These are phyloP conservation scores for Cystofilobasidium macerans DNA, from an alignment of 768 basidiomycete species.

Conservation along the genomic window DNA sequence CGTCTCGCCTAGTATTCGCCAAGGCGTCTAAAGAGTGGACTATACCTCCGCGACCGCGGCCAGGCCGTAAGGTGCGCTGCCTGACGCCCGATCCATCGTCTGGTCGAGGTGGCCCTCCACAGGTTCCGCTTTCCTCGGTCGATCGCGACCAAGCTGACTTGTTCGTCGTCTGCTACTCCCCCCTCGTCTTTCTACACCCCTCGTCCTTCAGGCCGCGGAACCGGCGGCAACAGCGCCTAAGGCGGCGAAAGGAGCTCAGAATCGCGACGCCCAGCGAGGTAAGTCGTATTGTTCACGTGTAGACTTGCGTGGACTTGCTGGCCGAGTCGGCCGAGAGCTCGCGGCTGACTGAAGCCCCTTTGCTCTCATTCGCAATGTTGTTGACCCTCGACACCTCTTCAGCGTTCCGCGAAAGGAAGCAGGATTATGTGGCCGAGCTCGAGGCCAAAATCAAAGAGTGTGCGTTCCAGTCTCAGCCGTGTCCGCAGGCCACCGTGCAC, in stretches of 20 bases:
- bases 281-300: not conserved
- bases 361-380: too few relatives aligned
- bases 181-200: not conserved
- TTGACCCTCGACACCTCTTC: not conserved
- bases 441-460: slow-evolving; percentile 28
- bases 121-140: not conserved
- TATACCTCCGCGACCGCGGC: slow-evolving; percentile 24
- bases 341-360: not conserved
- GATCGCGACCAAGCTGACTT: not conserved
- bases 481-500: too few relatives aligned
- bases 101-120: not conserved
- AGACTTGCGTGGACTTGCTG: too few relatives aligned
- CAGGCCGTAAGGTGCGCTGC: slow-evolving; percentile 16
- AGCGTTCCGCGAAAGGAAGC: slow-evolving; percentile 30
- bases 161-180: too few relatives aligned
- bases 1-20: slow-evolving; percentile 16
- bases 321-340: too few relatives aligned
- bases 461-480: too few relatives aligned
- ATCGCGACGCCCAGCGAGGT: slow-evolving; percentile 24
- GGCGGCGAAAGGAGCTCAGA: slow-evolving; percentile 11
- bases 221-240: not conserved
- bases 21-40: slow-evolving; percentile 26
- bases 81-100: not conserved
- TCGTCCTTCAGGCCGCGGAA: slow-evolving; percentile 13
- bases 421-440: slow-evolving; percentile 30